Conservation (phyloP, 1,139 yeast species). For the Zygotorulaspora mrakii region DNA sequence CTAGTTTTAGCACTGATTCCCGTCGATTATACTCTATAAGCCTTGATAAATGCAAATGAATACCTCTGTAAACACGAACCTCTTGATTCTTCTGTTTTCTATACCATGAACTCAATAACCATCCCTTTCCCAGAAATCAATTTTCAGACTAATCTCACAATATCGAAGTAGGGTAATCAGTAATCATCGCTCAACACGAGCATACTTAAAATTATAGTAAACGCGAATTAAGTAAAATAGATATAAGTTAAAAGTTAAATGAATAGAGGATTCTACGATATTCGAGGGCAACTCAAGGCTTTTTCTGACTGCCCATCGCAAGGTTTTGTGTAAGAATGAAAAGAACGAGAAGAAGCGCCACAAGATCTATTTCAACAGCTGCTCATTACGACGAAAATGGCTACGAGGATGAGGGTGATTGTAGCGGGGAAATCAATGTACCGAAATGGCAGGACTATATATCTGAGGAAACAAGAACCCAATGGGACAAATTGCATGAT, state of each 20-base stretch:
- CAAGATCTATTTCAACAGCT: not conserved
- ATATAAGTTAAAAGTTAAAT: no score
- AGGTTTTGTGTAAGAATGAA: no score
- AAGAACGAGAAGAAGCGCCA: constrained; percentile 5
- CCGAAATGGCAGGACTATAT: constrained; percentile 28
- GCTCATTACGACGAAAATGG: no score
- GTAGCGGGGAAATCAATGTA: constrained; percentile 10
- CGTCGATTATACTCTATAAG: no score
- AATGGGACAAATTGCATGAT: constrained; percentile 20
- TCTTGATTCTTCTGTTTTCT: not conserved
- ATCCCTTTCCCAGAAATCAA: constrained; percentile 4
- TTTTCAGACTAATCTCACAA: not conserved
- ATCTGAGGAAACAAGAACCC: constrained; percentile 23
- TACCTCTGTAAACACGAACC: not conserved
- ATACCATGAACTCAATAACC: not conserved
- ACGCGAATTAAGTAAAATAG: no score
- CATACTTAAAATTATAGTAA: not conserved
- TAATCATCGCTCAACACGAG: not conserved
- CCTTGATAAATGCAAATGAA: no score
- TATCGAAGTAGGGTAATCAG: constrained; percentile 1
- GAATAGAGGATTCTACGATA: no score
- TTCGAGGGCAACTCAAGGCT: no score
- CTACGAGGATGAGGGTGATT: not conserved
- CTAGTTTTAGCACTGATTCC: no score
- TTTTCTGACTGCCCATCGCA: no score